Conservation (phyloP, 2,329 filamentous ascomycete species). For the Grosmannia clavigera region DNA sequence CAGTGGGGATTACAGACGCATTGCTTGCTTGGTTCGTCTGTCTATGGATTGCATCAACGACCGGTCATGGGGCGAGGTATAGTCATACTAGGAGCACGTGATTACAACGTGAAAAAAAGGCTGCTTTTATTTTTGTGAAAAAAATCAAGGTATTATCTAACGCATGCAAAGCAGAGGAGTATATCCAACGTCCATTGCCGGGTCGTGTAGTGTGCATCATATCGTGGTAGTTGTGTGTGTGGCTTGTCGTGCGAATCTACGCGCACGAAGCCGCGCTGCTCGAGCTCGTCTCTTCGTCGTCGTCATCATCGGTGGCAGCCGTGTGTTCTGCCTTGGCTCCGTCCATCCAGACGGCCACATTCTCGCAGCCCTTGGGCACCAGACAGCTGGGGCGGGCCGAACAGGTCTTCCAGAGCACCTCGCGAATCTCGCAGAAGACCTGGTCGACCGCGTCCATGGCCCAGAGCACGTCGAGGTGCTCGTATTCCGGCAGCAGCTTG, state of each 20-base stretch:
- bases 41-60: no score
- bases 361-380: slow-evolving; percentile 51
- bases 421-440: slow-evolving; percentile 67
- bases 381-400: slow-evolving; percentile 39
- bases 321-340: background rate
- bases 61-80: no score
- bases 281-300: background rate
- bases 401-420: slow-evolving; percentile 75
- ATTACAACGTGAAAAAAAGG: background rate
- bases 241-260: background rate
- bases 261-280: background rate
- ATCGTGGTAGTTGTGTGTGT: background rate
- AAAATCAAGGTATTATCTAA: background rate
- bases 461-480: slow-evolving; percentile 93
- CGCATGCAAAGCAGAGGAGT: background rate
- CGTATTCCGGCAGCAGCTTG: slow-evolving; percentile 76
- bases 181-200: background rate
- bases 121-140: background rate
- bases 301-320: background rate
- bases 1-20: no score
- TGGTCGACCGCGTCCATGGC: slow-evolving; percentile 77
- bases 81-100: no score
- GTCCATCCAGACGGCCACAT: slow-evolving; percentile 27
- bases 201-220: background rate
- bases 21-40: no score